phyloP scores from a whole-genome alignment of 1,284 basidiomycete species.

The Neolentinus lepideus region DNA sequence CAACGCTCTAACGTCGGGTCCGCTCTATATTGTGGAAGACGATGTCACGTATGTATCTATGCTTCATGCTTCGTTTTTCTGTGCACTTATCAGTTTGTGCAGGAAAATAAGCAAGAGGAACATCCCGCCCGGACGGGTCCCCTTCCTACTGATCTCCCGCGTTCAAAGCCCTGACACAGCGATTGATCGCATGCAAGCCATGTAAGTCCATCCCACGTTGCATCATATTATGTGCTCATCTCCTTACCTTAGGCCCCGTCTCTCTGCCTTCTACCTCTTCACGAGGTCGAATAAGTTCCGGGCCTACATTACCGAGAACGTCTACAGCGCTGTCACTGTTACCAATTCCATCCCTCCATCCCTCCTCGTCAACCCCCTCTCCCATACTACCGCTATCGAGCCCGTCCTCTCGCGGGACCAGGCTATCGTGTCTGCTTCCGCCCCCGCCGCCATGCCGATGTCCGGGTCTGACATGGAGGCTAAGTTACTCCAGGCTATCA shows the following conservation, averaged over 20 bases:
- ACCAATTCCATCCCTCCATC: constrained; percentile 3
- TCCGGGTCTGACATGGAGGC: background rate
- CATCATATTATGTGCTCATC: background rate
- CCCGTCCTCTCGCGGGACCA: background rate
- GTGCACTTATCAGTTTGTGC: background rate
- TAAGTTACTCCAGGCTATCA: constrained; percentile 2
- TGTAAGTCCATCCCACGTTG: background rate
- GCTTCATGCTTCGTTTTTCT: background rate
- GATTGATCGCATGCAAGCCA: constrained; percentile 4
- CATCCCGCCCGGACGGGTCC: background rate
- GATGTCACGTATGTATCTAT: background rate
- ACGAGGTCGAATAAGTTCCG: constrained; percentile 2
- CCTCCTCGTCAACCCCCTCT: constrained; percentile 1
- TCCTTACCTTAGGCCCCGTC: background rate
- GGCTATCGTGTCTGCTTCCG: background rate
- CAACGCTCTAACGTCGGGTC: background rate
- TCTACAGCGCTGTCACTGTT: constrained; percentile 3
- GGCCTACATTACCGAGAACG: constrained; percentile 3
- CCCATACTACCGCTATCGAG: background rate
- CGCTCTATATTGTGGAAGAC: background rate
- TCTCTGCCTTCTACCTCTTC: constrained; percentile 6
- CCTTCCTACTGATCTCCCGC: background rate
- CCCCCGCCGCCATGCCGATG: background rate
- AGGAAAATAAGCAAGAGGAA: constrained; percentile 1
- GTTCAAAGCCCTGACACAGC: constrained; percentile 3